These are phyloP conservation scores for Conticribra weissflogii DNA, from an alignment of 108 stramenopile species.

Conservation along the genomic window DNA sequence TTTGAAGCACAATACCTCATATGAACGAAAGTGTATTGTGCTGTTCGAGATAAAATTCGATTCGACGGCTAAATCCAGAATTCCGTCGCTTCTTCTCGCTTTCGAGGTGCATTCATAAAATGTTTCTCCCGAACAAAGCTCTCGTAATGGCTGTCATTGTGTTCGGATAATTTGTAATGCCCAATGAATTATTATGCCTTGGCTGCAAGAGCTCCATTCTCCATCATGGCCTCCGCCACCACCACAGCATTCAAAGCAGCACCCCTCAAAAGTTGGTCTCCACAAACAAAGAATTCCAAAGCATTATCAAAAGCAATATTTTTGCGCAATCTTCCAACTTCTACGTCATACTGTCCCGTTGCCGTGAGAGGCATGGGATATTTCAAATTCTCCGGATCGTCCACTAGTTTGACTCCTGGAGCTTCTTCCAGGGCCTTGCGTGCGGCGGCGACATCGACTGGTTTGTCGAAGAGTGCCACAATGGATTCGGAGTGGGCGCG, in stretches of 20 bases:
- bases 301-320: slow-evolving; percentile 90
- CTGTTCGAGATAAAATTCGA: too few relatives aligned
- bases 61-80: too few relatives aligned
- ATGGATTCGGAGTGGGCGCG: slow-evolving; percentile 97
- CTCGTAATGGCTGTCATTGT: too few relatives aligned
- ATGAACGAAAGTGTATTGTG: too few relatives aligned
- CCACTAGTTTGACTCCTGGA: slow-evolving; percentile 86
- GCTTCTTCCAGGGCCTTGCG: slow-evolving; percentile 74
- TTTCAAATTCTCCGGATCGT: slow-evolving; percentile 61
- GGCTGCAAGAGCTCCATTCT: slow-evolving; percentile 72
- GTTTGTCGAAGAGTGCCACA: slow-evolving; percentile 89
- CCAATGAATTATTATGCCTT: too few relatives aligned
- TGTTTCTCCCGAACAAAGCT: too few relatives aligned
- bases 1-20: too few relatives aligned
- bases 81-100: too few relatives aligned
- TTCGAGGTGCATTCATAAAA: too few relatives aligned
- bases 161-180: too few relatives aligned
- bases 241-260: slow-evolving; percentile 97
- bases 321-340: slow-evolving; percentile 91
- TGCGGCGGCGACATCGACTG: slow-evolving; percentile 83
- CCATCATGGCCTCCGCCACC: slow-evolving; percentile 91
- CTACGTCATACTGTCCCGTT: slow-evolving; percentile 94
- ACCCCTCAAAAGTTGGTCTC: slow-evolving; percentile 97
- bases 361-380: slow-evolving; percentile 99
- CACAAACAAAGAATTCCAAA: slow-evolving; percentile 96